Percentiles rank a stretch among this genome's conserved stretches.
Conservation (phyloP, 1,284 basidiomycete species). For the Vanrija sp. region DNA sequence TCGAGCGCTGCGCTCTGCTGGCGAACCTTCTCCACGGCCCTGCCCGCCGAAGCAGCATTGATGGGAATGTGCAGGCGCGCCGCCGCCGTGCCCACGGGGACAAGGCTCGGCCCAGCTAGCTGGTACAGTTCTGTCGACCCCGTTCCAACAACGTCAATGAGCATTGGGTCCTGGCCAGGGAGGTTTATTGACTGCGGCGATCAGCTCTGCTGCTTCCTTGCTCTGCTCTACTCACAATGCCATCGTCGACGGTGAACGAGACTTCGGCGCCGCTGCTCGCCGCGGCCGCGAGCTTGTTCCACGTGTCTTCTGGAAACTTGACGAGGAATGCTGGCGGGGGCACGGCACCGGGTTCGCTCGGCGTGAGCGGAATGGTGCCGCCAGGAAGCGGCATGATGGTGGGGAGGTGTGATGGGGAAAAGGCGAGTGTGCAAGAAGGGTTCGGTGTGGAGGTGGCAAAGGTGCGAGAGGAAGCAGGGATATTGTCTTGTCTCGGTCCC, state of each 20-base stretch:
- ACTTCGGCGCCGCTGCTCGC: slow-evolving; percentile 11
- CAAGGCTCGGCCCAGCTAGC: slow-evolving; percentile 12
- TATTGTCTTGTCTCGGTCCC: too few relatives aligned
- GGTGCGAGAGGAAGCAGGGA: too few relatives aligned
- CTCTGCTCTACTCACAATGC: slow-evolving; percentile 20
- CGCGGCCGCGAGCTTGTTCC: slow-evolving; percentile 21
- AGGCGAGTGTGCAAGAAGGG: not conserved
- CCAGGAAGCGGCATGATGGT: slow-evolving; percentile 24
- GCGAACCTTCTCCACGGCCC: slow-evolving; percentile 31
- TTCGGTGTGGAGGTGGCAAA: not conserved
- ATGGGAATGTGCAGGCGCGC: slow-evolving; percentile 34
- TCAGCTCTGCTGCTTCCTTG: not conserved
- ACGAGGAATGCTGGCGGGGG: slow-evolving; percentile 30
- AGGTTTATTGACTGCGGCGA: slow-evolving; percentile 25
- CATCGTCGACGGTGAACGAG: slow-evolving; percentile 20
- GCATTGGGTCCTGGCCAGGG: slow-evolving; percentile 21
- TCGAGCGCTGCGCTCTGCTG: slow-evolving; percentile 29
- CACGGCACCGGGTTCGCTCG: not conserved
- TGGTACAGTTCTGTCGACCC: slow-evolving; percentile 28
- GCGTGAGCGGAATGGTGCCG: slow-evolving; percentile 19
- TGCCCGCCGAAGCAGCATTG: slow-evolving; percentile 14
- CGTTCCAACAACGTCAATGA: slow-evolving; percentile 10
- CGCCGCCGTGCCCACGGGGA: slow-evolving; percentile 34
- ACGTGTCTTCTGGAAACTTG: slow-evolving; percentile 37
- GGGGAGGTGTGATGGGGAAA: not conserved